Base-by-base conservation (phyloP, 768 basidiomycete genomes). In the Leucocoprinus leucothites region DNA sequence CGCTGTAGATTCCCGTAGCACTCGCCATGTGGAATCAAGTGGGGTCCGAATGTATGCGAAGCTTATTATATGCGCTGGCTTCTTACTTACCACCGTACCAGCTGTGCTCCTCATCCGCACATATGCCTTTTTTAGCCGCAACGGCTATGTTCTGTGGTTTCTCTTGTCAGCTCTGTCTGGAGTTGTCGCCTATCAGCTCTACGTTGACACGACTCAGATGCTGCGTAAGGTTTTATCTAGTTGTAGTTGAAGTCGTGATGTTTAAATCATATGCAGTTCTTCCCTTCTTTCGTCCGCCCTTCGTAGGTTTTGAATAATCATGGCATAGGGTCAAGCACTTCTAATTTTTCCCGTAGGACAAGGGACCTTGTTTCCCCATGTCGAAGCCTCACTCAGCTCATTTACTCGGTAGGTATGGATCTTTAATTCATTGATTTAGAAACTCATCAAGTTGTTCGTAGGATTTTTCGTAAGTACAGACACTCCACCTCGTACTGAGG, bases 1-100 rank as follows among this genome's bases (percentile, higher is more conserved):
- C 24, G 54, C 19, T 53, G 46, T 59, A 91, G 89, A 82, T 90
- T 50, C 89, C 89, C 4, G 89, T 91, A 54, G 84, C 85, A 5
- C 77, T 91, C 47, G 88, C 88, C 16, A 86, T 90, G 83, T 91
- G 88, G 88, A 91, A 91, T 63, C 89, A 91, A 79, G 87, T 89
- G 52, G 85, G 86, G 43, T 87, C 88, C 45, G 87, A 91, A 73
- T 84, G 87, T 85, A 58, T 58, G 77, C 71, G 31, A 54, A 50
- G 51, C 57, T 26, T 21, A 57, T 57, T 53, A 55, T 56, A 40
- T 18, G 9, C 34, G 41, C 55, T 28, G 64, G 44, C 28, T 58
- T 35, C 26, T 43, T 57, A 58, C 47, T 59, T 34, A 57, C 21
- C 53, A 60, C 60, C 63, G 59, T 5, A 31, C 16, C 60, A 89